Conservation (phyloP, 768 basidiomycete species). For the Tubosaeta brunneosetosa region DNA sequence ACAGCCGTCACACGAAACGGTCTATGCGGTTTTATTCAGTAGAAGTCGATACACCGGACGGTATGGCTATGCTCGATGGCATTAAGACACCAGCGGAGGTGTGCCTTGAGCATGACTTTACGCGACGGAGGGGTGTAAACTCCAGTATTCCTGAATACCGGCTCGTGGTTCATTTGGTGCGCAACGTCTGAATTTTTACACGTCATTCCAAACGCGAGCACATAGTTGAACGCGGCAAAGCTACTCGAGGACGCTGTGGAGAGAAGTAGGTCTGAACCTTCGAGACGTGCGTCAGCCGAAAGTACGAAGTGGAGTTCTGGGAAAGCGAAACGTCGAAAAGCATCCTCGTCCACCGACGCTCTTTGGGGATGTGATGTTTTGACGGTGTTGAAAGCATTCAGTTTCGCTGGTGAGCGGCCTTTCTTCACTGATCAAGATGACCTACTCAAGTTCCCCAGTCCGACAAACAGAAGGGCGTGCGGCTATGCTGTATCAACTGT, state of each 20-base stretch:
- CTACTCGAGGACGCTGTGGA: conserved; percentile 29
- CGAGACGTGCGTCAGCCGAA: not conserved
- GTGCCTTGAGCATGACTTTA: conserved; percentile 39
- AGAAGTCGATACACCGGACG: conserved; percentile 31
- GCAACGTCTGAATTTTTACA: not conserved
- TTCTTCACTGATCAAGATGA: not conserved
- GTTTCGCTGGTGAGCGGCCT: conserved; percentile 23
- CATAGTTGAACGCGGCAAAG: conserved; percentile 44
- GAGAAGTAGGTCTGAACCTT: not conserved
- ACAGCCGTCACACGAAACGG: conserved; percentile 46
- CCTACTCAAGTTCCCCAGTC: conserved; percentile 32
- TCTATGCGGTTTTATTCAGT: conserved; percentile 66
- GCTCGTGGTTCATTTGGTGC: conserved; percentile 41
- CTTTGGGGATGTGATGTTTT: not conserved
- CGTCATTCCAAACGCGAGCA: not conserved
- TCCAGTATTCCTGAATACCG: conserved; percentile 15
- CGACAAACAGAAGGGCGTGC: conserved; percentile 59
- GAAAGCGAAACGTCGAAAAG: not conserved
- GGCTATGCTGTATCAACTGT: conserved; percentile 39
- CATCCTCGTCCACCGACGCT: not conserved
- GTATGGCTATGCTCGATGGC: conserved; percentile 11
- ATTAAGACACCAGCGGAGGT: conserved; percentile 22
- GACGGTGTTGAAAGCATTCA: conserved; percentile 15
- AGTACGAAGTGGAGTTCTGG: conserved; percentile 1
- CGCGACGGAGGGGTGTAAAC: conserved; percentile 16